phyloP scores from a whole-genome alignment of 2,329 filamentous ascomycete genomes.

The Chaetomiaceae sp. region DNA sequence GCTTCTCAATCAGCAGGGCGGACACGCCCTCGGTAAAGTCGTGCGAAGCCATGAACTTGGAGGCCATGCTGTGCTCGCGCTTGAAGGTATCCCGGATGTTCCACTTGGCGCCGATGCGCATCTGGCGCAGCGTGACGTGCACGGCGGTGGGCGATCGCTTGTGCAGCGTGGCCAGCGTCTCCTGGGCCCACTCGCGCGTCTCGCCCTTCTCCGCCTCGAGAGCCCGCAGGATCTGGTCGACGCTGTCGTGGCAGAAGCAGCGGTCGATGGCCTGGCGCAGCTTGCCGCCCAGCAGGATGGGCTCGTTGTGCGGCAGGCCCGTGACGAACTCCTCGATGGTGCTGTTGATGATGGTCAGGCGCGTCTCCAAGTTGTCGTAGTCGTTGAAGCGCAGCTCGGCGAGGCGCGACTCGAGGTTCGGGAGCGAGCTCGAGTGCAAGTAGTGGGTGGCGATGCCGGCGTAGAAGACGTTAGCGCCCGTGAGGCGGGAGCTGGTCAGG shows the following conservation, averaged over 20 bases:
- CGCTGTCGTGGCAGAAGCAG: conserved; percentile 64
- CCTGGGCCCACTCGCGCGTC: conserved; percentile 68
- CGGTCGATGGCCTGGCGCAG: conserved; percentile 79
- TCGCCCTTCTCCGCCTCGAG: conserved; percentile 52
- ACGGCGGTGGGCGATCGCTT: conserved; percentile 81
- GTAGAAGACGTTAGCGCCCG: conserved; percentile 82
- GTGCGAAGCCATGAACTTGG: conserved; percentile 81
- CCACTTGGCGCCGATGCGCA: conserved; percentile 73
- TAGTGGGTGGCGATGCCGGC: conserved; percentile 93
- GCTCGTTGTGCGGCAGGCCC: conserved; percentile 71
- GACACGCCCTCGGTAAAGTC: conserved; percentile 94
- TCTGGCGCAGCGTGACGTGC: conserved; percentile 76
- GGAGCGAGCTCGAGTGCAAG: conserved; percentile 82
- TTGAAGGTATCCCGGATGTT: conserved; percentile 79
- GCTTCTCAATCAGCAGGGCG: conserved; percentile 68
- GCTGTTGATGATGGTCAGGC: conserved; percentile 69
- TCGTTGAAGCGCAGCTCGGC: conserved; percentile 88
- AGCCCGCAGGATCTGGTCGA: conserved; percentile 66
- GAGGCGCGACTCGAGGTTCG: conserved; percentile 75
- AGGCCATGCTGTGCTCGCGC: conserved; percentile 78
- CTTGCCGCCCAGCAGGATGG: conserved; percentile 61
- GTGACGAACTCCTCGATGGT: conserved; percentile 92
- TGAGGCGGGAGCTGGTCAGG: conserved; percentile 78
- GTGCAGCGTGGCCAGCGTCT: conserved; percentile 69
- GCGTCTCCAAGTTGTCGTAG: conserved; percentile 56